Evolutionary conservation across 2,329 filamentous ascomycete species (phyloP).

Genomic region (Lecanosticta acicola): DNA sequence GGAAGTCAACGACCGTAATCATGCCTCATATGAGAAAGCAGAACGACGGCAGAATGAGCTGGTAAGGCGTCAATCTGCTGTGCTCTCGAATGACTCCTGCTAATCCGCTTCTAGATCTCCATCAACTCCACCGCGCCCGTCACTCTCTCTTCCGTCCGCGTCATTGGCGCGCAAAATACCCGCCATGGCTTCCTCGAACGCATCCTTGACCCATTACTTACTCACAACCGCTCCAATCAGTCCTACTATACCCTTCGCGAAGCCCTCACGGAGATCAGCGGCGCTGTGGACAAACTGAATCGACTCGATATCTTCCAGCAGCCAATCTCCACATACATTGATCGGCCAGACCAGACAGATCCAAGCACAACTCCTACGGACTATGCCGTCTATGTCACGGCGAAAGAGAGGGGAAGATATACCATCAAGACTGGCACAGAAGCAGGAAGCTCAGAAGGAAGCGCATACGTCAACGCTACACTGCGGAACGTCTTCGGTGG

Average conservation of each 20-base stretch:
- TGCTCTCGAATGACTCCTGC: neutral
- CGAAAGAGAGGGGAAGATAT: conserved; percentile 73
- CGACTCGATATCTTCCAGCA: conserved; percentile 84
- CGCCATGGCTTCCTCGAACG: conserved; percentile 75
- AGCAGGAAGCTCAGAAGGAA: conserved; percentile 87
- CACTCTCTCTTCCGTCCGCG: conserved; percentile 75
- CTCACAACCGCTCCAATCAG: conserved; percentile 45
- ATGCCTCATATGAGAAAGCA: conserved; percentile 55
- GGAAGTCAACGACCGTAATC: conserved; percentile 54
- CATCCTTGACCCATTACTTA: conserved; percentile 71
- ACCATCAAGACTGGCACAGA: conserved; percentile 93
- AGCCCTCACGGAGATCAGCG: conserved; percentile 66
- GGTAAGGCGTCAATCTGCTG: conserved; percentile 37
- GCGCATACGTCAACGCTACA: conserved; percentile 80
- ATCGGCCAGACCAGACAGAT: conserved; percentile 64
- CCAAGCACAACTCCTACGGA: conserved; percentile 68
- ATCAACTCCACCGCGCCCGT: conserved; percentile 83
- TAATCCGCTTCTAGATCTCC: conserved; percentile 58
- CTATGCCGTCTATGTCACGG: conserved; percentile 72
- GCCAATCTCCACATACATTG: conserved; percentile 74
- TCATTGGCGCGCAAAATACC: conserved; percentile 80
- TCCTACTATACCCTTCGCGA: conserved; percentile 70
- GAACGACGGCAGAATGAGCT: conserved; percentile 60
- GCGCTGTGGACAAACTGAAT: conserved; percentile 66
- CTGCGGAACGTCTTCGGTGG: conserved; percentile 93